Evolutionary conservation across 1,139 yeast genomes (phyloP).

Genomic region (Ogataea hybrid): DNA sequence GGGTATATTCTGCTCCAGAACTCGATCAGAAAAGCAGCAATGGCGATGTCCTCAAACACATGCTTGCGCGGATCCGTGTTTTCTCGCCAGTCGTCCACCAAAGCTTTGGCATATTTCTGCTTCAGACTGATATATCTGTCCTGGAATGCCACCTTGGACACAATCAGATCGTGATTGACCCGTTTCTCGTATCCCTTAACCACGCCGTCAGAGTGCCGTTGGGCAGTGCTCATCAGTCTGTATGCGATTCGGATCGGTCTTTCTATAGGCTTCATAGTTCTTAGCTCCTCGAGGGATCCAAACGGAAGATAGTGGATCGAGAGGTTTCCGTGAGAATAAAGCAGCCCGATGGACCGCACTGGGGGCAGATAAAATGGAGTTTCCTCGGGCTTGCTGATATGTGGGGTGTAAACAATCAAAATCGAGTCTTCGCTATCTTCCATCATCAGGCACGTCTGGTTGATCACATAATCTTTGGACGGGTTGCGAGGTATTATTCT

Average conservation of each 20-base stretch:
- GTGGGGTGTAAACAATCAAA: slow-evolving; percentile 75
- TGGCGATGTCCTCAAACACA: slow-evolving; percentile 94
- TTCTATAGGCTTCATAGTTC: slow-evolving; percentile 42
- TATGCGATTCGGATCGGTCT: slow-evolving; percentile 80
- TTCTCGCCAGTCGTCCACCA: slow-evolving; percentile 89
- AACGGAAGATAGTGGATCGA: slow-evolving; percentile 83
- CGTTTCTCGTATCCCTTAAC: slow-evolving; percentile 83
- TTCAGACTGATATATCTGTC: slow-evolving; percentile 77
- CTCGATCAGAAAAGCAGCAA: slow-evolving; percentile 93
- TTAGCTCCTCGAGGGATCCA: slow-evolving; percentile 26
- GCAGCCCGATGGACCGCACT: slow-evolving; percentile 75
- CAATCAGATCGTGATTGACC: slow-evolving; percentile 85
- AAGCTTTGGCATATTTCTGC: slow-evolving; percentile 70
- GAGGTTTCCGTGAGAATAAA: slow-evolving; percentile 48
- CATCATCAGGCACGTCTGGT: slow-evolving; percentile 75
- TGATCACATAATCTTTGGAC: slow-evolving; percentile 73
- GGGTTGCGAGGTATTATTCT: slow-evolving; percentile 90
- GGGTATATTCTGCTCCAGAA: slow-evolving; percentile 68
- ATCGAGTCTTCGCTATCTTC: slow-evolving; percentile 40
- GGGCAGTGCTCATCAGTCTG: slow-evolving; percentile 73
- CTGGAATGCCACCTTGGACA: slow-evolving; percentile 79
- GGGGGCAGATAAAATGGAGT: slow-evolving; percentile 89
- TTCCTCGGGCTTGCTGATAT: slow-evolving; percentile 54
- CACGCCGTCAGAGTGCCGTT: slow-evolving; percentile 80
- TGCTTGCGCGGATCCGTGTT: slow-evolving; percentile 94